Percentiles rank a stretch among this genome's conserved stretches.
These are phyloP conservation scores for Pythium utonaiense DNA, from an alignment of 352 stramenopile species.

Conservation along the genomic window DNA sequence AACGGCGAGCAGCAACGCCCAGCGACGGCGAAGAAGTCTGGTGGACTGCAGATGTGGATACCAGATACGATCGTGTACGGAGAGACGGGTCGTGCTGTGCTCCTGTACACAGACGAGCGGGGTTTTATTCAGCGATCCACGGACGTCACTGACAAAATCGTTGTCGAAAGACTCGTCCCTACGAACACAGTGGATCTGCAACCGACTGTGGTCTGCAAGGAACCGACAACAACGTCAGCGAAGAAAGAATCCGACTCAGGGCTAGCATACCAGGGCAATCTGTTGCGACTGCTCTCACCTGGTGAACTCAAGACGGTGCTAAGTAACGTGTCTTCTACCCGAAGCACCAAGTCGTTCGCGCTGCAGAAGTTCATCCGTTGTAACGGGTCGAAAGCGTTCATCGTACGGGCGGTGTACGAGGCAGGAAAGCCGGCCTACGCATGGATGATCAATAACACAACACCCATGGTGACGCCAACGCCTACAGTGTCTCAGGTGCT, in stretches of 20 bases:
- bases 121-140: constrained; percentile 59
- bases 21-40: constrained; percentile 18
- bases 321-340: constrained; percentile 52
- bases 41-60: constrained; percentile 57
- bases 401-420: constrained; percentile 67
- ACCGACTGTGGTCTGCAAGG: constrained; percentile 67
- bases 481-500: constrained; percentile 27
- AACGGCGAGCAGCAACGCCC: background rate
- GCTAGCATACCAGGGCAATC: constrained; percentile 49
- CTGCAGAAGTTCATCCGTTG: constrained; percentile 70
- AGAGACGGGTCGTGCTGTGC: constrained; percentile 62
- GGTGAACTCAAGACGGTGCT: constrained; percentile 67
- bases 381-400: constrained; percentile 69
- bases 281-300: constrained; percentile 58
- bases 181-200: constrained; percentile 29
- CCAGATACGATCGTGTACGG: constrained; percentile 82
- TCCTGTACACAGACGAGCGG: constrained; percentile 68
- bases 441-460: constrained; percentile 82
- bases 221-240: constrained; percentile 34
- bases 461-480: constrained; percentile 36
- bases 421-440: constrained; percentile 49
- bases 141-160: constrained; percentile 67
- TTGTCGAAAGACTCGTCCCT: constrained; percentile 58
- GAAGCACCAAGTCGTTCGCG: constrained; percentile 54
- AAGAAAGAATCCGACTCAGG: constrained; percentile 4